Base-by-base conservation (phyloP, 176 grass and related monocot species). In the Puya raimondii region DNA sequence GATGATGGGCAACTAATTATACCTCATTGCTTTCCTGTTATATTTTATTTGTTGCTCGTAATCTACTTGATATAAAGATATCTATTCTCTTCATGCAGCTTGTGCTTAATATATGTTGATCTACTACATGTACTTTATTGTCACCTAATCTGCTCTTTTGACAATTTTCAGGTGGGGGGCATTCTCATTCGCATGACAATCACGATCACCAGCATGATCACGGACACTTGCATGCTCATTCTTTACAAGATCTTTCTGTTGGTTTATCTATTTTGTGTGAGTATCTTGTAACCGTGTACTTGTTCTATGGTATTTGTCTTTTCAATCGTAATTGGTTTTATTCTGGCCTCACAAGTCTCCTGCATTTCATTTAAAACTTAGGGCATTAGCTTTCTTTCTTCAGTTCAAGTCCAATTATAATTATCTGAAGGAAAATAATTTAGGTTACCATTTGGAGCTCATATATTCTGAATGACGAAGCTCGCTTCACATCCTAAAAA, bases 211-310 rank as follows among this genome's bases (percentile, higher is more conserved):
- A 23, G 77, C 84, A 84, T 74, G 80, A 68, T 53, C 90, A 92
- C 79, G 86, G 77, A 74, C 82, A 91, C 75, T 65, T 84, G 63
- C 89, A 92, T 84, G 74, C 94, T 73, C 94, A 99, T 84, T 84
- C 89, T 77, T 78, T 99, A 59, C 75, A 93, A 86, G 94, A 99
- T 79, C 94, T 99, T 74, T 99, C 90, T 88, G 74, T 87, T 48
- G 94, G 94, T 14, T 59, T 99, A 63, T 99, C 94, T 70, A 69
- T 99, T 71, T 76, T 99, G 79, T 91, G 94, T 99, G 78, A 93
- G 94, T 90, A 79, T 61, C 56, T 9, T 18, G 17, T 22, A 4
- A 61, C 7, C n/a, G 21, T 61, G 56, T 10, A 10, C 3, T 61
- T 56, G 14, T 61, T 61, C 21, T 10, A 10, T 61, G 17, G 9